phyloP scores from a whole-genome alignment of 2,329 filamentous ascomycete genomes.

The Pyrenochaeta sp. region DNA sequence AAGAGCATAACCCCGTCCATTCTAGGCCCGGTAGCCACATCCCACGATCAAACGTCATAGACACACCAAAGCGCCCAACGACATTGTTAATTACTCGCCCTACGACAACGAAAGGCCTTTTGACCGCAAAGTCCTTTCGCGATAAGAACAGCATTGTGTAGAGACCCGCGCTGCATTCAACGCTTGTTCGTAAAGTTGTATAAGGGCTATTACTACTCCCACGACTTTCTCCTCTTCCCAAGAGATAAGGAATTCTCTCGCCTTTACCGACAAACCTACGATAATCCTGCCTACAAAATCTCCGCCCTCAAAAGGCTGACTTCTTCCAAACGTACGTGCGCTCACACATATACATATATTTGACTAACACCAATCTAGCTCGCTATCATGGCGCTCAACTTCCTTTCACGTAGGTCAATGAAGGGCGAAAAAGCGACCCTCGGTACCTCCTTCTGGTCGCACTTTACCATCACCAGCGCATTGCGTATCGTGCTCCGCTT shows the following conservation, averaged over 20 bases:
- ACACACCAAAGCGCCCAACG: background rate
- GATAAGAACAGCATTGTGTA: background rate
- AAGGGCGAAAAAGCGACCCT: slow-evolving; percentile 41
- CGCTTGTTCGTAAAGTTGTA: background rate
- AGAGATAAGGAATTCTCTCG: background rate
- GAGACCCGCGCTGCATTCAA: background rate
- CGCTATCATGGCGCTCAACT: slow-evolving; percentile 38
- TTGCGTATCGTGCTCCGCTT: slow-evolving; percentile 72
- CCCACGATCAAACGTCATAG: slow-evolving; percentile 32
- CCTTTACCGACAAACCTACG: background rate
- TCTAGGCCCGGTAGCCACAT: slow-evolving; percentile 26
- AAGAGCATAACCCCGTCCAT: slow-evolving; percentile 26
- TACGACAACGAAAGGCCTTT: background rate
- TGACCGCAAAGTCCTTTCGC: slow-evolving; percentile 1
- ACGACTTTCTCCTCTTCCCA: background rate
- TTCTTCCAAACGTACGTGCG: background rate
- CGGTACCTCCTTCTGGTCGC: slow-evolving; percentile 29
- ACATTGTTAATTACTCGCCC: background rate
- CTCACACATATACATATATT: slow-evolving; percentile 2
- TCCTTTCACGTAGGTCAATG: slow-evolving; percentile 39
- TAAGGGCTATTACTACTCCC: background rate
- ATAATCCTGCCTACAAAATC: background rate
- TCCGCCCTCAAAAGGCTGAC: background rate
- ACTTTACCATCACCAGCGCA: slow-evolving; percentile 25
- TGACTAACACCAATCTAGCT: slow-evolving; percentile 21